Evolutionary conservation across 2,329 filamentous ascomycete genomes (phyloP).

Genomic region (Pseudocercospora crystallina): DNA sequence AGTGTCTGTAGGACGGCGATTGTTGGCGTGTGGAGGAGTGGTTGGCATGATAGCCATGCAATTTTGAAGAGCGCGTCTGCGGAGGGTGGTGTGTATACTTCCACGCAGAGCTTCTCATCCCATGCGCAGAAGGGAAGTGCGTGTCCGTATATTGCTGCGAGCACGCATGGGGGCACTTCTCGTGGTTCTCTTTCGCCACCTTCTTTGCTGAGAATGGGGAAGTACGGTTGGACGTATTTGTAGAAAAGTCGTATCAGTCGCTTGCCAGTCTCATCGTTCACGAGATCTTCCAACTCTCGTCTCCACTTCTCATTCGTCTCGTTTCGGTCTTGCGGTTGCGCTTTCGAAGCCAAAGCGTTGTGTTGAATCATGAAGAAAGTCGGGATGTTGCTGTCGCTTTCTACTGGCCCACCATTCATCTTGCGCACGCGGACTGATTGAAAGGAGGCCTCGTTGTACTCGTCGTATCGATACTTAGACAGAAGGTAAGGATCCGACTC

Average conservation of each 20-base stretch:
- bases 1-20: conserved; percentile 35
- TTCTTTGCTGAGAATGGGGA: conserved; percentile 43
- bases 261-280: conserved; percentile 35
- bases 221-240: conserved; percentile 47
- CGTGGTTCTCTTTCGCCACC: conserved; percentile 37
- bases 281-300: conserved; percentile 33
- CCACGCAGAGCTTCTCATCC: conserved; percentile 41
- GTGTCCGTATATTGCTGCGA: conserved; percentile 46
- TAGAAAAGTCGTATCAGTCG: conserved; percentile 43
- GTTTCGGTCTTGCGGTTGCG: conserved; percentile 33
- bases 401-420: conserved; percentile 27
- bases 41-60: conserved; percentile 33
- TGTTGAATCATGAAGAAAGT: conserved; percentile 39
- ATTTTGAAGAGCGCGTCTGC: conserved; percentile 35
- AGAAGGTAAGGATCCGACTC: conserved; percentile 36
- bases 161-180: conserved; percentile 38
- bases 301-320: conserved; percentile 30
- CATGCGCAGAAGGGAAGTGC: conserved; percentile 47
- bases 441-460: conserved; percentile 36
- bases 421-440: conserved; percentile 34
- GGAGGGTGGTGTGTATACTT: conserved; percentile 36
- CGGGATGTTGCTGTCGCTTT: conserved; percentile 27
- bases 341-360: conserved; percentile 36
- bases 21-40: conserved; percentile 33
- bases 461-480: conserved; percentile 35